A percentile compares a stretch with the other conserved stretches of the same genome.
These are phyloP conservation scores for Persicaria tinctoria DNA, from an alignment of 148 eudicot species.

Conservation along the genomic window DNA sequence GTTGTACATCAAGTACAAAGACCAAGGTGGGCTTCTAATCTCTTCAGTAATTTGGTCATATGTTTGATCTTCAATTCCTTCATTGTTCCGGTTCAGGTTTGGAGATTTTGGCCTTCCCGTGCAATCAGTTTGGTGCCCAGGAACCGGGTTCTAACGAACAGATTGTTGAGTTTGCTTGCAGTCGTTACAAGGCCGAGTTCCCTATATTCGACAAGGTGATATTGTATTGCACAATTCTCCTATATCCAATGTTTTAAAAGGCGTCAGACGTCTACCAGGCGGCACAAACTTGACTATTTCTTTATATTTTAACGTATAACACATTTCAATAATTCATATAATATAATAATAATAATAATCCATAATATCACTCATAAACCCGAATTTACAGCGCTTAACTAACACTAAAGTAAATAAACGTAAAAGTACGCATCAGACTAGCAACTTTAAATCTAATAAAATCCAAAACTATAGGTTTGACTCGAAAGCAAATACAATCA, in stretches of 20 bases:
- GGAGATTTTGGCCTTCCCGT: conserved; percentile 84
- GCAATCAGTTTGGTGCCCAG: conserved; percentile 84
- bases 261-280: no score
- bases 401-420: no score
- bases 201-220: conserved; percentile 75
- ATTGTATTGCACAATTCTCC: neutral
- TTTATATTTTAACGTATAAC: no score
- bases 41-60: neutral
- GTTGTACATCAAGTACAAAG: conserved; percentile 49
- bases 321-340: no score
- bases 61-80: neutral
- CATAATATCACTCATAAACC: no score
- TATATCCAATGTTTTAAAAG: neutral
- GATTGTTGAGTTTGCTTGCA: conserved; percentile 61
- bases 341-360: no score
- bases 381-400: no score
- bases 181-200: conserved; percentile 71
- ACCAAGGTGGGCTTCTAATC: conserved; percentile 33
- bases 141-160: conserved; percentile 78
- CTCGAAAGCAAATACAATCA: no score
- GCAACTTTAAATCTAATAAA: no score
- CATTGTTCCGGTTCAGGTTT: conserved; percentile 34
- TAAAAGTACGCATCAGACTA: no score
- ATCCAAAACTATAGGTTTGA: no score
- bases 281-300: no score